Base-by-base conservation (phyloP, 2,329 filamentous ascomycete genomes). In the Geoglossum cookeanum region DNA sequence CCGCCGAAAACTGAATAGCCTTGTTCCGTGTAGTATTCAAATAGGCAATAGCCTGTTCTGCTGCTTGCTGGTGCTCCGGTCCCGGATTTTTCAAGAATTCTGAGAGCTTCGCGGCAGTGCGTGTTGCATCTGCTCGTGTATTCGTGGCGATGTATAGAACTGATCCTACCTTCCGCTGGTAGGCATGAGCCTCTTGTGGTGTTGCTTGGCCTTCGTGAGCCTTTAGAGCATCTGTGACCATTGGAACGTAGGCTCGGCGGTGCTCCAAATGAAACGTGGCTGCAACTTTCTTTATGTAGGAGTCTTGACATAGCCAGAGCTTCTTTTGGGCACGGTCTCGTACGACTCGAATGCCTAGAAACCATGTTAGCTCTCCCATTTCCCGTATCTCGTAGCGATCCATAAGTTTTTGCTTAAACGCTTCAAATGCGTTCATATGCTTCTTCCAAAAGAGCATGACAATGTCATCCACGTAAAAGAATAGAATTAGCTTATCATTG, bases 381-480 rank as follows among this genome's bases (percentile, higher is more conserved):
- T 68, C 62, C 3, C 44, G 60, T 55, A 68, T 68, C 8, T 63
- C 11, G 51, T 66, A 69, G 5, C 57, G 15, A 0, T 60, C 48
- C 0, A 2, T 6, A 1, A 68, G 62, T 0, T 58, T 29, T 0
- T 30, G 32, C 59, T 39, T 55, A 63, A 58, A 8, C n/a, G 30
- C 13, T 42, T 68, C 67, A 13, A 66, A 32, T 13, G 48, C 37
- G 4, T 59, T 59, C 3, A 62, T 60, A 22, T 57, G 57, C 29
- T 32, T 47, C 6, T 59, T 57, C 39, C 27, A 55, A 42, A 55
- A 56, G 32, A 59, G 55, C 33, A 65, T 60, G 5, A 66, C 60
- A 0, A 69, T 51, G 48, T 69, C 61, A 56, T 68, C 63, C 3
- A 68, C 62, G 48, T 66, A 69, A 0, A 65, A 57, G 0, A 63